Evolutionary conservation across 441 rosid genomes (phyloP), one percentile per base, ranked within the genome.

Genomic region (Euphorbia corollata): DNA sequence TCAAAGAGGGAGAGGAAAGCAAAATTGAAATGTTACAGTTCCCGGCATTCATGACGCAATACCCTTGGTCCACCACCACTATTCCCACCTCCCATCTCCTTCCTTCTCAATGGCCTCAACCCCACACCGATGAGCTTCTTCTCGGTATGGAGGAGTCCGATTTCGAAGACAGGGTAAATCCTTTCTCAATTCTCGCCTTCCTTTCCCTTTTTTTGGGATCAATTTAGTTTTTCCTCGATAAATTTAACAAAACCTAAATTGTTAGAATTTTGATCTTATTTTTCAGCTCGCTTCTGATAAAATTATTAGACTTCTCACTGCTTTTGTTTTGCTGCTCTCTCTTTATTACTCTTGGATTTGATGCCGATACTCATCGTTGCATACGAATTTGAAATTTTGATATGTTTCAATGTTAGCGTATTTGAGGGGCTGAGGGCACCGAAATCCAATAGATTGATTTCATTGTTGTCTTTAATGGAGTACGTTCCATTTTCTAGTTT

Each of bases 91-190:
- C 90, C 48, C 53, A 74, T 72, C 62, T 86, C 65, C 75, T 89
- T 4, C 88, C 92, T 1, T 73, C 83, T 32, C 87, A 83, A 23
- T 86, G 85, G 81, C 83, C 88, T 5, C 87, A 82, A 45, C 76
- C 84, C 3, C 88, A 81, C 15, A 82, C 56, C 60, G 86, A 84
- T 18, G 96, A 89, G 77, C 74, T 85, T 19, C 83, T 85, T 45
- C 90, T 89, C n/a, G 81, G 89, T 61, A 84, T 87, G 89, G 90
- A 88, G 68, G 94, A 88, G 71, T 80, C 89, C 66, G 88, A 80
- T 55, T 84, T 72, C 73, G 88, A 88, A 73, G 94, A 84, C 45
- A 84, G 79, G 88, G 85, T 81, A 74, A 12, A 0, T 20, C 10
- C 64, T 50, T 36, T 36, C 5, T 36, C 41, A 36, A 2, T 36